These are phyloP conservation scores for Aspergillus egyptiacus DNA, from an alignment of 495 filamentous ascomycete species.

Conservation along the genomic window DNA sequence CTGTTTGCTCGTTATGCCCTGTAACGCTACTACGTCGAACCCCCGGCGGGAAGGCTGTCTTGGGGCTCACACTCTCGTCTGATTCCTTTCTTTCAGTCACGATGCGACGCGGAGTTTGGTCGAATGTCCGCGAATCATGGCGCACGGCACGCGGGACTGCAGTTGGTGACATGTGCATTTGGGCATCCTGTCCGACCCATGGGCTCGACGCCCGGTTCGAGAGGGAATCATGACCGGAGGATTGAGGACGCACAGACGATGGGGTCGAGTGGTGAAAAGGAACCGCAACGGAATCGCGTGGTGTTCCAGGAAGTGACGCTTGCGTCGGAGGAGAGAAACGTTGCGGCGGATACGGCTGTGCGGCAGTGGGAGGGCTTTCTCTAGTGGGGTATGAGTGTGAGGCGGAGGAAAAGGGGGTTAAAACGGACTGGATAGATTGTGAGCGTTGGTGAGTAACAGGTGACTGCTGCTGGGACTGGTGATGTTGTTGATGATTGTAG, in stretches of 20 bases:
- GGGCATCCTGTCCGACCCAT: slow-evolving; percentile 26
- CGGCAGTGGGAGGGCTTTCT: slow-evolving; percentile 38
- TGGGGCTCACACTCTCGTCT: slow-evolving; percentile 42
- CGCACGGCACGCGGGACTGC: slow-evolving; percentile 24
- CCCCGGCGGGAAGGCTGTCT: slow-evolving; percentile 27
- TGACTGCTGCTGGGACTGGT: slow-evolving; percentile 27
- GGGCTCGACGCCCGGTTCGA: slow-evolving; percentile 36
- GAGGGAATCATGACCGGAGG: slow-evolving; percentile 26
- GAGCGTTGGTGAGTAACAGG: slow-evolving; percentile 42
- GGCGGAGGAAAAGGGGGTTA: slow-evolving; percentile 34
- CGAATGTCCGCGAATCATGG: slow-evolving; percentile 27
- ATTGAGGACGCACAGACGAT: slow-evolving; percentile 27
- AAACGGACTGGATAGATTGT: slow-evolving; percentile 44
- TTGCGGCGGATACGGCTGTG: slow-evolving; percentile 34
- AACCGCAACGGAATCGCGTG: slow-evolving; percentile 40
- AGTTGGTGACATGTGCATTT: slow-evolving; percentile 28
- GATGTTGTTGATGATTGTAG: slow-evolving; percentile 29
- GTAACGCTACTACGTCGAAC: slow-evolving; percentile 28
- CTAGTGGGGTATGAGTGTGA: slow-evolving; percentile 31
- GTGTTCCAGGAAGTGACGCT: slow-evolving; percentile 42
- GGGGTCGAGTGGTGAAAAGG: slow-evolving; percentile 34
- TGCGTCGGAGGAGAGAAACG: slow-evolving; percentile 38
- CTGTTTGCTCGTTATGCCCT: slow-evolving; percentile 16
- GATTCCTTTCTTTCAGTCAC: slow-evolving; percentile 34
- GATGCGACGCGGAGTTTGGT: slow-evolving; percentile 21